Evolutionary conservation across 371 early-diverging fungal species (phyloP), one percentile per base, ranked within the genome.

Genomic region (Mortierella sp.): DNA sequence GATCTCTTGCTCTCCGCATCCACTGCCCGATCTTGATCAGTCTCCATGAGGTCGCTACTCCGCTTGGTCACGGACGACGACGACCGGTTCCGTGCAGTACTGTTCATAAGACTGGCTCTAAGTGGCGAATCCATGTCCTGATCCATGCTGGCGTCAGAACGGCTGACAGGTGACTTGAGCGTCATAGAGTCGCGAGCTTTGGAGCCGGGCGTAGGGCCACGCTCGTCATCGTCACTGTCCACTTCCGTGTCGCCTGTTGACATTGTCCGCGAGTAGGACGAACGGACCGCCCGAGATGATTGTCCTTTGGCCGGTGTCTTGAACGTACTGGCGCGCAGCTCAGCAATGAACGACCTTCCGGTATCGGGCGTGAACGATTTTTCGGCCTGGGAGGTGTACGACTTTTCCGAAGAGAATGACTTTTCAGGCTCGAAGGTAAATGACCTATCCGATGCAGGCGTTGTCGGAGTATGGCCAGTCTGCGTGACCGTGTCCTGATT

Each of bases 131-230:
- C 6, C 3, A 21, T 7, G 14, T 48, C 56, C n/a, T 60, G 44
- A 11, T 58, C 44, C 58, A 51, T 56, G 63, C 43, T 71, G 35
- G 51, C 56, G 29, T 71, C 70, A 24, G 77, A 54, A 18, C 70
- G 58, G 18, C 24, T 21, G 8, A 35, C 51, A 0, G 85, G 85
- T 11, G 85, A 84, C 16, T 81, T 44, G 21, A 81, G 58, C 0
- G 54, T 70, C 79, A 81, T 78, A 0, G 85, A 84, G 24, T 84
- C 85, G 27, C 85, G 58, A 14, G 85, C 79, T 48, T 41, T 81
- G 10, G 79, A 78, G 10, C 75, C 76, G 0, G 85, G 81, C 12
- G 76, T 81, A 1, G 75, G 8, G 16, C 63, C 65, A 49, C 35
- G 29, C 1, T 56, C 75, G 11, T 18, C 18, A 29, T 35, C 32